Evolutionary conservation across 441 rosid genomes (phyloP).

Genomic region (Cnidoscolus chayamansa): DNA sequence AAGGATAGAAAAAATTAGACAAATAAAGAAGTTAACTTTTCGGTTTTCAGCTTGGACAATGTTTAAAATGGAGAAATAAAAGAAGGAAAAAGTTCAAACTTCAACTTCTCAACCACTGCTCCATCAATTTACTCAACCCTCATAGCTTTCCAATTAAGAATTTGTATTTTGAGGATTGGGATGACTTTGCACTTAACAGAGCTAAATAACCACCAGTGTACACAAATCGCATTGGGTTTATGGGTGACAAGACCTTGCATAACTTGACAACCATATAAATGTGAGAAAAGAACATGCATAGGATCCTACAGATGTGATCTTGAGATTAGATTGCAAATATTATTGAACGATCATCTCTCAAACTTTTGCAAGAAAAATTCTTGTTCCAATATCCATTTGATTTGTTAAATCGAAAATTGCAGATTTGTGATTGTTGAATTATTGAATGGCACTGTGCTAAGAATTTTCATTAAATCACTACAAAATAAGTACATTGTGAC

Average conservation of each 20-base stretch:
- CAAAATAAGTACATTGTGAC: neutral
- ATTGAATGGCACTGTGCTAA: neutral
- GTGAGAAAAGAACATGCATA: neutral
- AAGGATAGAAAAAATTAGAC: no score
- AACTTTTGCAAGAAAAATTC: neutral
- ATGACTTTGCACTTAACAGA: neutral
- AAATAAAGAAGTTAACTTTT: no score
- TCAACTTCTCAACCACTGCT: no score
- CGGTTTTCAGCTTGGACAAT: no score
- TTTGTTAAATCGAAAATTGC: no score
- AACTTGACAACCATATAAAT: neutral
- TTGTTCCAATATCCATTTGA: neutral
- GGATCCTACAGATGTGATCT: neutral
- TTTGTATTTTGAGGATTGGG: neutral
- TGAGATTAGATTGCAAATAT: neutral
- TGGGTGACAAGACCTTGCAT: neutral
- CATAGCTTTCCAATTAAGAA: neutral
- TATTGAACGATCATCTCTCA: neutral
- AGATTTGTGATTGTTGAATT: neutral
- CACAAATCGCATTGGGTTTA: neutral
- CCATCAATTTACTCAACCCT: no score
- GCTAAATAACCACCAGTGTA: neutral
- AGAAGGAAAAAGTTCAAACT: no score
- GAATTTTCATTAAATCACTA: constrained; percentile 7
- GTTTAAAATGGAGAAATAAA: no score